Percentiles rank a stretch among this genome's conserved stretches.
phyloP scores from a whole-genome alignment of 129 eudicot genomes.

The Smallanthus sonchifolius region DNA sequence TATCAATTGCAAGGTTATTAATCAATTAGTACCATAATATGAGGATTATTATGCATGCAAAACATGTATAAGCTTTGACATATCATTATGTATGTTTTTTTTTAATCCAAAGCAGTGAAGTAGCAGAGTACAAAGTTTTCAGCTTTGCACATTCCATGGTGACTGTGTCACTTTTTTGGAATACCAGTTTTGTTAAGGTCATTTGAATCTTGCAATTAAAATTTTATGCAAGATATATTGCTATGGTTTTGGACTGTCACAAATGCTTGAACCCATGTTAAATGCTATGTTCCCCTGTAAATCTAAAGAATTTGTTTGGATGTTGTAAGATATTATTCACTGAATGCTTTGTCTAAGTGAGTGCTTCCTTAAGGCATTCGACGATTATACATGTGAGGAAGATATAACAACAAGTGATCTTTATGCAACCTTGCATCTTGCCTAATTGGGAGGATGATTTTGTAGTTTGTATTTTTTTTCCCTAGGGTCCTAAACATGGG shows the following conservation, averaged over 20 bases:
- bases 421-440: conserved; percentile 1
- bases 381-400: conserved; percentile 14
- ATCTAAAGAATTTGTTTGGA: not conserved
- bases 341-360: not conserved
- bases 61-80: too few relatives aligned
- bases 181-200: not conserved
- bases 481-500: not conserved
- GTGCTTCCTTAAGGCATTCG: not conserved
- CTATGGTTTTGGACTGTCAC: conserved; percentile 2
- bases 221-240: not conserved
- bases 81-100: not conserved
- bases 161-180: not conserved
- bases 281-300: not conserved
- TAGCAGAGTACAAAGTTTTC: conserved; percentile 8
- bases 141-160: not conserved
- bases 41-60: too few relatives aligned
- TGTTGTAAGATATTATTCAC: not conserved
- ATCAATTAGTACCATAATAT: too few relatives aligned
- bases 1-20: too few relatives aligned
- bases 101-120: not conserved
- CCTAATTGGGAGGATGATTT: not conserved
- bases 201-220: not conserved
- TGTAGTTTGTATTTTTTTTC: not conserved
- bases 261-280: not conserved
- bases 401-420: not conserved